Evolutionary conservation across 768 basidiomycete genomes (phyloP).

Genomic region (Floccularia luteovirens): DNA sequence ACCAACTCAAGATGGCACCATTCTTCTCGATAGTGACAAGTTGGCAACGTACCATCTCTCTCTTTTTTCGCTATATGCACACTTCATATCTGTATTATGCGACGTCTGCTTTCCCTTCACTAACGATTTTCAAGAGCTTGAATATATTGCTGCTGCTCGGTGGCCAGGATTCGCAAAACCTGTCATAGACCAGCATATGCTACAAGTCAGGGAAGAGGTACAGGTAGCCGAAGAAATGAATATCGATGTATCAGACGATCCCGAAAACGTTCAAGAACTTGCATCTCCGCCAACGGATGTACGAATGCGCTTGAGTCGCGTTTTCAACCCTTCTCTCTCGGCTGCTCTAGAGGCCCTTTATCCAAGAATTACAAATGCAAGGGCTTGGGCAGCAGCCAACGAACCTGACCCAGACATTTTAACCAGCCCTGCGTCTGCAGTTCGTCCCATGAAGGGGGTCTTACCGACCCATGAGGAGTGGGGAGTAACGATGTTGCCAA

Average conservation of each 20-base stretch:
- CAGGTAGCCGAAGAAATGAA: conserved; percentile 12
- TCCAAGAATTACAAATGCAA: conserved; percentile 59
- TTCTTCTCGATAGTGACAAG: conserved; percentile 7
- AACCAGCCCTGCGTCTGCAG: not conserved
- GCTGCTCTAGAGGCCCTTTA: conserved; percentile 59
- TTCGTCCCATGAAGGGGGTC: not conserved
- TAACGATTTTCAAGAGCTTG: conserved; percentile 60
- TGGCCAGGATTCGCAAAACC: conserved; percentile 80
- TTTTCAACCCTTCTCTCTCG: conserved; percentile 57
- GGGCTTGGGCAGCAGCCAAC: conserved; percentile 58
- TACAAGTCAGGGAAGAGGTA: conserved; percentile 9
- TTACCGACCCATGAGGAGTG: not conserved
- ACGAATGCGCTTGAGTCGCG: conserved; percentile 56
- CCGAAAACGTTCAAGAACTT: conserved; percentile 11
- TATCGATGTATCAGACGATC: conserved; percentile 13
- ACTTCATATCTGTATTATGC: conserved; percentile 53
- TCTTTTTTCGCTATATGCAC: conserved; percentile 52
- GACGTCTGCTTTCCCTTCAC: conserved; percentile 58
- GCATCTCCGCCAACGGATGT: conserved; percentile 43
- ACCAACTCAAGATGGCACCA: conserved; percentile 6
- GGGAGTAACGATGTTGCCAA: not conserved
- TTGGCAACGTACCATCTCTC: conserved; percentile 40
- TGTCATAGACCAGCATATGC: conserved; percentile 41
- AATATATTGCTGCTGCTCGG: conserved; percentile 68
- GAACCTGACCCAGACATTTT: not conserved